Evolutionary conservation across 192 early-diverging fungal species (phyloP).

Genomic region (Phlyctochytrium planicorne): DNA sequence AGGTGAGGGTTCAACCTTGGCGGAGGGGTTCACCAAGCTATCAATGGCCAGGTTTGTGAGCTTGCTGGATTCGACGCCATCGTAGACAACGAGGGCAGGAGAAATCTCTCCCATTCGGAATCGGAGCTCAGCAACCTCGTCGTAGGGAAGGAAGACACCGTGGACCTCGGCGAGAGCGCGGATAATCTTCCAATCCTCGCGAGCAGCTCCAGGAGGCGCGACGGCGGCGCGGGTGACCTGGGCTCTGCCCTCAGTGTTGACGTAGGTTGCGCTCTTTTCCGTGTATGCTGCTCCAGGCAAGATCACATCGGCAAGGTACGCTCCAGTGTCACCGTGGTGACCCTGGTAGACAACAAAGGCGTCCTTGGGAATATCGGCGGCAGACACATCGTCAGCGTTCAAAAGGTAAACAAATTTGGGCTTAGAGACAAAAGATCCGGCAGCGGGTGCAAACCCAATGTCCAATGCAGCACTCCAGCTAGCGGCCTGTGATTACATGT

Average conservation of each 20-base stretch:
- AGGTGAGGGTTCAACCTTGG: constrained; percentile 29
- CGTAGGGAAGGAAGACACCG: constrained; percentile 84
- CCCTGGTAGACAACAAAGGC: constrained; percentile 99
- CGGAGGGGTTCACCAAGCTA: constrained; percentile 36
- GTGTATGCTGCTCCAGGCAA: constrained; percentile 95
- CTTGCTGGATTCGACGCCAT: constrained; percentile 51
- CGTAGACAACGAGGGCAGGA: constrained; percentile 79
- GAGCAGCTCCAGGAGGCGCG: constrained; percentile 79
- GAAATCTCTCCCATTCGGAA: constrained; percentile 84
- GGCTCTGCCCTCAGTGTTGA: constrained; percentile 96
- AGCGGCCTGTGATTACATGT: constrained; percentile 69
- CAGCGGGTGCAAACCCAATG: constrained; percentile 66
- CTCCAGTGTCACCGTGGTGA: constrained; percentile 97
- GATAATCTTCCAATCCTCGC: constrained; percentile 99
- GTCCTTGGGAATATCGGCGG: constrained; percentile 76
- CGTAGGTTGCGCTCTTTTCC: constrained; percentile 92
- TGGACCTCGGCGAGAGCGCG: constrained; percentile 93
- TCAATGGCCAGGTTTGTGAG: constrained; percentile 66
- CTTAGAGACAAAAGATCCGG: constrained; percentile 32
- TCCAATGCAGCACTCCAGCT: constrained; percentile 86
- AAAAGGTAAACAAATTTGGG: constrained; percentile 88
- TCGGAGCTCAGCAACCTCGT: constrained; percentile 78
- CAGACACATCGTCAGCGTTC: constrained; percentile 81
- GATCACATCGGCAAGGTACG: constrained; percentile 92
- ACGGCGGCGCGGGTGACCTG: constrained; percentile 95